These are phyloP conservation scores for Atalantia buxifolia DNA, from an alignment of 345 rosid species.

Conservation along the genomic window DNA sequence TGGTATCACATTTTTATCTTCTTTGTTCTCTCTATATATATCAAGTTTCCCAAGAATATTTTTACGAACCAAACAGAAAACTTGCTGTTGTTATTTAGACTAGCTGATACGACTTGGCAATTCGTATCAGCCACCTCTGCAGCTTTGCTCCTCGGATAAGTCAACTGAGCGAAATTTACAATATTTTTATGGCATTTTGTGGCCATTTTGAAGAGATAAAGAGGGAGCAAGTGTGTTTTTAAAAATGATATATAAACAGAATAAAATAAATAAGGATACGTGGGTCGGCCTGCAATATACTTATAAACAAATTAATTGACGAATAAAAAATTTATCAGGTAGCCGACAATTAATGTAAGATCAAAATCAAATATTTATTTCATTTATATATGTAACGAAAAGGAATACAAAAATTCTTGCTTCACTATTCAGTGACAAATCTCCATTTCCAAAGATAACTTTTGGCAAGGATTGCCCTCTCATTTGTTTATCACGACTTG, in stretches of 20 bases:
- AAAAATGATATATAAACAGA: background rate
- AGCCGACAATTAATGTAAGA: constrained; percentile 9
- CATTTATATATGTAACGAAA: background rate
- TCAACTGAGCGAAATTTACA: background rate
- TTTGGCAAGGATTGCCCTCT: background rate
- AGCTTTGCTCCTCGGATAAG: background rate
- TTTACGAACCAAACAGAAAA: background rate
- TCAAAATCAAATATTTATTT: background rate
- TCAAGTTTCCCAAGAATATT: background rate
- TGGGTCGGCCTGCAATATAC: constrained; percentile 12
- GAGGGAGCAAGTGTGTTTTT: background rate
- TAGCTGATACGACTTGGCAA: background rate
- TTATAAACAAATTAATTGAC: background rate
- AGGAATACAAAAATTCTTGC: constrained; percentile 14
- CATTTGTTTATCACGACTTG: background rate
- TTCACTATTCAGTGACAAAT: constrained; percentile 17
- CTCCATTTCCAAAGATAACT: constrained; percentile 24
- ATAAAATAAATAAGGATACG: background rate
- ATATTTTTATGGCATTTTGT: background rate
- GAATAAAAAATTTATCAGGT: background rate
- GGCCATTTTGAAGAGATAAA: background rate
- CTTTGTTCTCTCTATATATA: too few species aligned
- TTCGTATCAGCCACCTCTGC: too few species aligned
- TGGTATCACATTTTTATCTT: too few species aligned
- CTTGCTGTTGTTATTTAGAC: background rate